Evolutionary conservation across 768 basidiomycete genomes (phyloP).

Genomic region (Mycena capillaripes): DNA sequence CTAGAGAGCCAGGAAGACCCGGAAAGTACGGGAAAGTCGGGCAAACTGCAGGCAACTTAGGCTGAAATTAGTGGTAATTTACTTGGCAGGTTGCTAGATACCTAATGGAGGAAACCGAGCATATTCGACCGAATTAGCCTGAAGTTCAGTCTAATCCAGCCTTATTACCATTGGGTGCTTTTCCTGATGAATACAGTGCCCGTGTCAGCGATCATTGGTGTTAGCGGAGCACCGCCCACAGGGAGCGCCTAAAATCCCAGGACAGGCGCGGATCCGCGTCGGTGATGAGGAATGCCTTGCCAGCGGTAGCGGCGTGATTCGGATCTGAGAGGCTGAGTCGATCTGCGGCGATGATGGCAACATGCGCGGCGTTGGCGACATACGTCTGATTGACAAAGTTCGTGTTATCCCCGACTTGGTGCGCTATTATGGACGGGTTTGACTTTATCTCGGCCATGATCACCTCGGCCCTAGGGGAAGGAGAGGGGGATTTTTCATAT

Average conservation of each 20-base stretch:
- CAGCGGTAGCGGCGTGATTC: slow-evolving; percentile 56
- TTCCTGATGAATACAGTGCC: no score
- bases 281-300: slow-evolving; percentile 68
- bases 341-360: slow-evolving; percentile 66
- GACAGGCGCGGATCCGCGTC: slow-evolving; percentile 67
- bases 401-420: slow-evolving; percentile 63
- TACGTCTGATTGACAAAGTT: slow-evolving; percentile 69
- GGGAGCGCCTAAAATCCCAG: slow-evolving; percentile 60
- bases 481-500: no score
- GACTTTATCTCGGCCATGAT: slow-evolving; percentile 46
- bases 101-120: no score
- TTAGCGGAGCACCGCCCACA: slow-evolving; percentile 50
- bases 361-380: slow-evolving; percentile 67
- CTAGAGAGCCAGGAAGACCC: no score
- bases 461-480: no score
- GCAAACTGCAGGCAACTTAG: no score
- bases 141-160: no score
- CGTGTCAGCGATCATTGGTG: neutral
- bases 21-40: no score
- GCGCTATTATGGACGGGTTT: slow-evolving; percentile 26
- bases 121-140: no score
- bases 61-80: no score
- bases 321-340: slow-evolving; percentile 54
- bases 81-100: no score
- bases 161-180: no score